Evolutionary conservation across 768 basidiomycete species (phyloP).

Genomic region (Myochromella boudieri): DNA sequence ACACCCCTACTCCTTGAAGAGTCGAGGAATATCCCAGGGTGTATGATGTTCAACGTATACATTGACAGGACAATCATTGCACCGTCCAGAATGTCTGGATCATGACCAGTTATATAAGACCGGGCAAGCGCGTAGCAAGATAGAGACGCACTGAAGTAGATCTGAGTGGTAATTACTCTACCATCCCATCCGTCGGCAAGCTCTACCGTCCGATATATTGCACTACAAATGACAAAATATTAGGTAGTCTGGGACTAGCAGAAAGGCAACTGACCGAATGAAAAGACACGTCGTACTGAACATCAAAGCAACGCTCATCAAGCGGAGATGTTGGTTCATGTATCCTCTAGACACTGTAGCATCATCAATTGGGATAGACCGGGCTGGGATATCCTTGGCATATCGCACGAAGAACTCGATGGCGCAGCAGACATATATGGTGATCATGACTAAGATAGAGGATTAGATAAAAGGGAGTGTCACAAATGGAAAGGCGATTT

Average conservation of each 20-base stretch:
- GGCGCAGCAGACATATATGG: conserved; percentile 38
- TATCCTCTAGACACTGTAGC: not conserved
- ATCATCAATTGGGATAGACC: conserved; percentile 1
- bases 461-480: not conserved
- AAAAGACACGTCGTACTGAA: conserved; percentile 41
- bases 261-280: conserved; percentile 36
- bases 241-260: not conserved
- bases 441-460: conserved; percentile 34
- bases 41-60: conserved; percentile 26
- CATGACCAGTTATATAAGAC: not conserved
- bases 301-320: conserved; percentile 32
- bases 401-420: conserved; percentile 47
- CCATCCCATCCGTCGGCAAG: conserved; percentile 51
- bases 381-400: conserved; percentile 30
- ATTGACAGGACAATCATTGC: conserved; percentile 31
- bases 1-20: too few species aligned
- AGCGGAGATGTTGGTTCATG: conserved; percentile 18
- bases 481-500: not conserved
- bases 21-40: conserved; percentile 22
- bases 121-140: too few species aligned
- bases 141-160: conserved; percentile 36
- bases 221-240: conserved; percentile 24
- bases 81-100: conserved; percentile 44
- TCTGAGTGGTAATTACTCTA: conserved; percentile 43
- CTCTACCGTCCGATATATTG: conserved; percentile 52